These are phyloP conservation scores for Bauhinia variegata DNA, from an alignment of 306 rosid species.

Conservation along the genomic window DNA sequence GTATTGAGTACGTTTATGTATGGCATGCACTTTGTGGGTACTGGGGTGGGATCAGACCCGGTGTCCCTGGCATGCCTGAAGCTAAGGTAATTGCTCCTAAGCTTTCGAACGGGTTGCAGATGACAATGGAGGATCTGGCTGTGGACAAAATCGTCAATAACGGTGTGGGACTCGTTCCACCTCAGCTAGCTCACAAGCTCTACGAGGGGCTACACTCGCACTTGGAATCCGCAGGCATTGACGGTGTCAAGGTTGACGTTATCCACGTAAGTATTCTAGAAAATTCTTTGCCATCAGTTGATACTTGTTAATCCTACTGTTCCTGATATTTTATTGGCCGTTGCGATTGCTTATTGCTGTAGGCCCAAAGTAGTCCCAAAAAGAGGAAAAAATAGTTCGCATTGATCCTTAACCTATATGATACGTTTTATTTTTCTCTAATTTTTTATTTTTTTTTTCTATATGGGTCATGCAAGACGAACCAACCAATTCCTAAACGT, in stretches of 20 bases:
- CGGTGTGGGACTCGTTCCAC: slow-evolving; percentile 68
- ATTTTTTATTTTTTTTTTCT: too few relatives aligned
- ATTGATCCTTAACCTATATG: too few relatives aligned
- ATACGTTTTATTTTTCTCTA: too few relatives aligned
- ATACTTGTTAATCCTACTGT: too few relatives aligned
- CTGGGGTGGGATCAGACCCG: slow-evolving; percentile 73
- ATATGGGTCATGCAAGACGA: too few relatives aligned
- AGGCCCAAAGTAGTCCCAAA: too few relatives aligned
- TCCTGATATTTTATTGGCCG: too few relatives aligned
- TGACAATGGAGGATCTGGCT: slow-evolving; percentile 65
- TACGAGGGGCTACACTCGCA: slow-evolving; percentile 66
- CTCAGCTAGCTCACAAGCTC: slow-evolving; percentile 47
- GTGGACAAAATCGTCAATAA: slow-evolving; percentile 58
- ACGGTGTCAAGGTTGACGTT: slow-evolving; percentile 68
- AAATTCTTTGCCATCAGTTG: neutral
- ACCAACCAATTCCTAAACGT: too few relatives aligned
- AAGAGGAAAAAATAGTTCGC: too few relatives aligned
- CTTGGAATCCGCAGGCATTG: slow-evolving; percentile 52
- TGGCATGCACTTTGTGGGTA: slow-evolving; percentile 86
- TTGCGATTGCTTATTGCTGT: too few relatives aligned
- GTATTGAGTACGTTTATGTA: slow-evolving; percentile 59
- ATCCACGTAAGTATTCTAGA: slow-evolving; percentile 57
- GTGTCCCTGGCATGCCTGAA: slow-evolving; percentile 48
- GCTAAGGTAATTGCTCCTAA: slow-evolving; percentile 45
- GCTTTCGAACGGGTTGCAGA: slow-evolving; percentile 48